These are phyloP conservation scores for Elsinoe arachidis DNA, from an alignment of 2,329 filamentous ascomycete species.

Conservation along the genomic window DNA sequence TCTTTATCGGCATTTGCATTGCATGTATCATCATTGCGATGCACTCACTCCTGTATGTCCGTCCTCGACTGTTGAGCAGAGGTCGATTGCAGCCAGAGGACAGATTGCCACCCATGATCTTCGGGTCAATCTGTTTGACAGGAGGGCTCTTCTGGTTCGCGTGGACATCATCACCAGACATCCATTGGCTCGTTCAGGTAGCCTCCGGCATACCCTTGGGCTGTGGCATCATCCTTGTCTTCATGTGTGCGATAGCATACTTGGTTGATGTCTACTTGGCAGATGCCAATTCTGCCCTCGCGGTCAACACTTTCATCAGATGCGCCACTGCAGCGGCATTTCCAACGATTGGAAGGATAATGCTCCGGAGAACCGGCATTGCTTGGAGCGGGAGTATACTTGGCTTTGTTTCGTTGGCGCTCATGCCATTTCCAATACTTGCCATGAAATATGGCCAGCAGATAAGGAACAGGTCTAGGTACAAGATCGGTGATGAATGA, in stretches of 20 bases:
- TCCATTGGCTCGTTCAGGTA: slow-evolving; percentile 38
- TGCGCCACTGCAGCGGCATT: slow-evolving; percentile 29
- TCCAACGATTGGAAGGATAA: slow-evolving; percentile 27
- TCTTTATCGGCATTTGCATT: slow-evolving; percentile 34
- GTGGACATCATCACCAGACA: slow-evolving; percentile 32
- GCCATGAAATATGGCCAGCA: background rate
- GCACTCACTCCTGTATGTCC: slow-evolving; percentile 7
- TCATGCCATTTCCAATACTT: slow-evolving; percentile 24
- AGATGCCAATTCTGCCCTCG: slow-evolving; percentile 26
- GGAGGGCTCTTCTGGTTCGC: slow-evolving; percentile 46
- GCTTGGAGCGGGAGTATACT: slow-evolving; percentile 28
- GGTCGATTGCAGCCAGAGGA: slow-evolving; percentile 31
- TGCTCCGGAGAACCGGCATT: slow-evolving; percentile 29
- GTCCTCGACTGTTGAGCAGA: slow-evolving; percentile 28
- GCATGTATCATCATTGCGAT: slow-evolving; percentile 62
- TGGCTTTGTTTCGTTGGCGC: slow-evolving; percentile 26
- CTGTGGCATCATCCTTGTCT: slow-evolving; percentile 36
- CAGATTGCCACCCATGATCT: slow-evolving; percentile 41
- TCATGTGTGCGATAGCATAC: slow-evolving; percentile 38
- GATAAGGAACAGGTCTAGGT: no score
- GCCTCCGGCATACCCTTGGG: slow-evolving; percentile 36
- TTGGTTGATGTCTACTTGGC: slow-evolving; percentile 38
- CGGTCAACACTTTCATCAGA: slow-evolving; percentile 31
- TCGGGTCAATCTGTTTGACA: slow-evolving; percentile 41
- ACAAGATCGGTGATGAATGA: no score